Evolutionary conservation across 2,329 filamentous ascomycete genomes (phyloP).

Genomic region (Aspergillus carbonarius): DNA sequence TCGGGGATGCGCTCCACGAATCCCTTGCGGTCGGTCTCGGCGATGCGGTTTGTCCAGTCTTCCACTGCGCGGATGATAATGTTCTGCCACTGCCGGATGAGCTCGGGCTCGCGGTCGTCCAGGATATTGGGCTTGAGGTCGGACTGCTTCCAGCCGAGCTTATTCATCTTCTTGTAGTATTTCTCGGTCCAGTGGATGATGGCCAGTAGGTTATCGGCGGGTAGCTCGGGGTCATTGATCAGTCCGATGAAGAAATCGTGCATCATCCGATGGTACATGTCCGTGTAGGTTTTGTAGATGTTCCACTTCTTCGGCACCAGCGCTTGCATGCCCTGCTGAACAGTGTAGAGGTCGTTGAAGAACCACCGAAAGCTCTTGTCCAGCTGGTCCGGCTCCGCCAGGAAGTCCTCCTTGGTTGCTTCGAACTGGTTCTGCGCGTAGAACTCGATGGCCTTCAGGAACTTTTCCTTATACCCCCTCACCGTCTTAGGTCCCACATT

Average conservation of each 20-base stretch:
- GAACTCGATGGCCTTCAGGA: conserved; percentile 74
- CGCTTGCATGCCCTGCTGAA: conserved; percentile 86
- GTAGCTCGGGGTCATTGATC: conserved; percentile 81
- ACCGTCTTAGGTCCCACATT: conserved; percentile 88
- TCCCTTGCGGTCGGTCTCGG: conserved; percentile 73
- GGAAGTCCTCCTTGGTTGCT: conserved; percentile 69
- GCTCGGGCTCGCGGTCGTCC: conserved; percentile 83
- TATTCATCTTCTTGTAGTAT: conserved; percentile 94
- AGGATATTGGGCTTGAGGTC: conserved; percentile 84
- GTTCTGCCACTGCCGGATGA: conserved; percentile 89
- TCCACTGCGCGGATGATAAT: conserved; percentile 95
- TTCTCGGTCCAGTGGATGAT: conserved; percentile 95
- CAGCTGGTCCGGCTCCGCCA: conserved; percentile 76
- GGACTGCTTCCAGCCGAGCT: conserved; percentile 74
- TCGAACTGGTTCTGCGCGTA: conserved; percentile 74
- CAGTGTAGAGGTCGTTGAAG: conserved; percentile 95
- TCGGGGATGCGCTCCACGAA: conserved; percentile 76
- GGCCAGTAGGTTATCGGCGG: conserved; percentile 80
- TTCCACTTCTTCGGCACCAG: conserved; percentile 97
- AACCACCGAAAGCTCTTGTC: conserved; percentile 93
- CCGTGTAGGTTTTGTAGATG: conserved; percentile 84
- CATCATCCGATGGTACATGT: conserved; percentile 92
- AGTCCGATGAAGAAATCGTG: conserved; percentile 84
- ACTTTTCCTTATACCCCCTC: conserved; percentile 95
- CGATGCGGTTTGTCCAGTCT: conserved; percentile 96